These are phyloP conservation scores for Waltergamsia citrina DNA, from an alignment of 2,329 filamentous ascomycete species.

Conservation along the genomic window DNA sequence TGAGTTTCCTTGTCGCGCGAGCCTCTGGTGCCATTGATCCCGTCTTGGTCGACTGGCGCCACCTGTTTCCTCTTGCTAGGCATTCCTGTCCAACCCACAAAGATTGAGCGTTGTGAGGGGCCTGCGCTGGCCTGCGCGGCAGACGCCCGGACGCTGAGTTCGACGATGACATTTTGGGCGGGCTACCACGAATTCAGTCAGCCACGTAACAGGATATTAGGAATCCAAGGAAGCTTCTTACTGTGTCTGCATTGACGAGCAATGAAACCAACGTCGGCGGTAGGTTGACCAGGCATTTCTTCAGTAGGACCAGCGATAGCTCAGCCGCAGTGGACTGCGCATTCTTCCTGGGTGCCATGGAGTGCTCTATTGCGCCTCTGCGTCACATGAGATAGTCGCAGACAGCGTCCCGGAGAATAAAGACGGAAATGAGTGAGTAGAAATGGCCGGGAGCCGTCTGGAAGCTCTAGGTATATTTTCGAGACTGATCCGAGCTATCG, in stretches of 20 bases:
- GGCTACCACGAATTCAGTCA: conserved; percentile 39
- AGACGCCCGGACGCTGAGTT: conserved; percentile 62
- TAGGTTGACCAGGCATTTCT: conserved; percentile 92
- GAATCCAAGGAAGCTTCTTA: conserved; percentile 32
- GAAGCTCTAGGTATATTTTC: no score
- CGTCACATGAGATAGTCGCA: not conserved
- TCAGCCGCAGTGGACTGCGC: conserved; percentile 65
- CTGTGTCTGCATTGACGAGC: conserved; percentile 82
- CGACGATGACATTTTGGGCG: conserved; percentile 92
- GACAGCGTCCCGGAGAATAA: no score
- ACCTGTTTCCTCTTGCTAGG: conserved; percentile 77
- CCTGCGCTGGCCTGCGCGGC: conserved; percentile 32
- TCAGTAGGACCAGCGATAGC: conserved; percentile 75
- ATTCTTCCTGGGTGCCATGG: conserved; percentile 42
- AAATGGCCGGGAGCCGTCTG: no score
- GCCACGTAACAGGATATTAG: not conserved
- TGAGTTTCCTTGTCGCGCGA: conserved; percentile 66
- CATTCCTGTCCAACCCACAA: conserved; percentile 96
- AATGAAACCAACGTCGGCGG: conserved; percentile 75
- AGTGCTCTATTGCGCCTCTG: not conserved
- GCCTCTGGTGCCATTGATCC: conserved; percentile 50
- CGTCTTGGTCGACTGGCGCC: conserved; percentile 65
- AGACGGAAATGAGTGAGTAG: no score
- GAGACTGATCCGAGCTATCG: no score
- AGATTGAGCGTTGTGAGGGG: conserved; percentile 59